Base-by-base conservation (phyloP, 192 early-diverging fungal species). In the Mycoemilia scoparia region DNA sequence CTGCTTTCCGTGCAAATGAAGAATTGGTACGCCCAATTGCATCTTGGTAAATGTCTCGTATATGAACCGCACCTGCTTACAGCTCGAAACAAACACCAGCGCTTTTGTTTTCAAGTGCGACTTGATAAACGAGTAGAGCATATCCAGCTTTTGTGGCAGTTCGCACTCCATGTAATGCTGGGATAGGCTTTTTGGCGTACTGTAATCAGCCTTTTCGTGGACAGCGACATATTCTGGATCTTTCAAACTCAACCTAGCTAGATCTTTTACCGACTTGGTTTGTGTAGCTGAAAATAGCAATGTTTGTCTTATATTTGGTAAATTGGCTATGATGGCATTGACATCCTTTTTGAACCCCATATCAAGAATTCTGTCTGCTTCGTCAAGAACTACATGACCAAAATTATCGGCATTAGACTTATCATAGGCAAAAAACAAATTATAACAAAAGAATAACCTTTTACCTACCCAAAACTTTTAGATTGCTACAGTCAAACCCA, bases 221-320 rank as follows among this genome's bases (percentile, higher is more conserved):
- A 98, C 89, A 10, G 86, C 74, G 13, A 98, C 84, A 49, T 92
- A 93, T 50, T 95, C 88, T 15, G 93, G 87, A 32, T 86, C 69
- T 56, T 70, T 70, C 26, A 96, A 54, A 48, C 80, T 84, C 15
- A 98, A 65, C 10, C 93, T 58, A 4, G 88, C 90, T 36, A 98
- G 48, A 56, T 98, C 93, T 48, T 77, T 81, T 21, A 98, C 86
- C 18, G 82, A 83, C 32, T 89, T 88, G 9, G 93, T 96, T 66
- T 96, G 90, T 7, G 93, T 98, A 4, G 93, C 93, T 24, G 89
- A 93, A 38, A 98, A 98, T 29, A 98, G 54, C 42, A 96, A 64
- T 2, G 93, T 98, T 44, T 91, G 88, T 18, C 93, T 64, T 18
- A 81, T 56, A 19, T 49, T 67, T 10, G 90, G 88, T 51, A 98